Conservation (phyloP, 2,329 filamentous ascomycete species). For the Aphanocladium album region DNA sequence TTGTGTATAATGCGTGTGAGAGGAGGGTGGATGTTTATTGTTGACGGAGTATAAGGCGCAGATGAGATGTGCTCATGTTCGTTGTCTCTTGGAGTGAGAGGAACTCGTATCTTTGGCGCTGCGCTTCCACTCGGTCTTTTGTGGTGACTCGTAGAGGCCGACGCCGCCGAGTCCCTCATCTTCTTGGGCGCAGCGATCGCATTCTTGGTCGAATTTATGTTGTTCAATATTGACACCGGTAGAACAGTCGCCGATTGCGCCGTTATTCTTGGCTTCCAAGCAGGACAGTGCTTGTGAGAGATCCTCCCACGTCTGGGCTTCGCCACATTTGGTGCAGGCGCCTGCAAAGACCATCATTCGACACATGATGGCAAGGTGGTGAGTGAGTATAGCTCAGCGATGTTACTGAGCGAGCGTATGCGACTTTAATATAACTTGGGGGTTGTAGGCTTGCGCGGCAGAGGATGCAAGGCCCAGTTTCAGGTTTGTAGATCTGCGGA, state of each 20-base stretch:
- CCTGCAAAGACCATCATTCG: slow-evolving; percentile 41
- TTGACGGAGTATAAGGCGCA: not conserved
- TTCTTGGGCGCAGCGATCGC: slow-evolving; percentile 37
- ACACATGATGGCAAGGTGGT: slow-evolving; percentile 33
- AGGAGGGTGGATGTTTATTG: not conserved
- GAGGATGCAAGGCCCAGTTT: not conserved
- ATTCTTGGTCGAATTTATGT: slow-evolving; percentile 45
- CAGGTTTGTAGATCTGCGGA: not conserved
- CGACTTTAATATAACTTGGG: not conserved
- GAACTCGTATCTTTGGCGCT: not conserved
- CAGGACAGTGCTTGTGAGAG: slow-evolving; percentile 43
- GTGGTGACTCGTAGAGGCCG: slow-evolving; percentile 24
- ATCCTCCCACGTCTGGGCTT: slow-evolving; percentile 38
- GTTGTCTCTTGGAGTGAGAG: slow-evolving; percentile 8
- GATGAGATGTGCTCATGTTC: not conserved
- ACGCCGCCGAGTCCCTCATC: slow-evolving; percentile 39
- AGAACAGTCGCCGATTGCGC: slow-evolving; percentile 39
- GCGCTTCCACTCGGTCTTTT: slow-evolving; percentile 10
- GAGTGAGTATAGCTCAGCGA: too few relatives aligned
- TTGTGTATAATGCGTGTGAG: not conserved
- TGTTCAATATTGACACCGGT: slow-evolving; percentile 37
- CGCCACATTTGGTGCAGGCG: slow-evolving; percentile 38
- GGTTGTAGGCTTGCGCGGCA: not conserved
- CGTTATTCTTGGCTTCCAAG: slow-evolving; percentile 45
- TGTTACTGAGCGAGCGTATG: not conserved